These are phyloP conservation scores for Silene conica DNA, from an alignment of 148 eudicot species.

Conservation along the genomic window DNA sequence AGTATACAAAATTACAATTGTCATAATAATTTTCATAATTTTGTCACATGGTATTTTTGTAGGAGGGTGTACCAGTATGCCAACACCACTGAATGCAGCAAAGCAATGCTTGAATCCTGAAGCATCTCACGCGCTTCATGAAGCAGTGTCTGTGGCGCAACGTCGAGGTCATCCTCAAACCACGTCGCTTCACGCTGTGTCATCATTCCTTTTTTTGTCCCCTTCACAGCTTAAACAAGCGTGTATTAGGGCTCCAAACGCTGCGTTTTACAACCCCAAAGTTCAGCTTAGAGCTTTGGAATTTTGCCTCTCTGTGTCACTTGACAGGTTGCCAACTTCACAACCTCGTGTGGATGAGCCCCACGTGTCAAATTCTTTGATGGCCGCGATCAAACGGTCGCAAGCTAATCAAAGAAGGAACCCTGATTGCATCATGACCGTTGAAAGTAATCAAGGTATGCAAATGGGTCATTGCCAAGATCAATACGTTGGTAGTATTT, in stretches of 20 bases:
- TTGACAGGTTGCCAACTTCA: conserved; percentile 55
- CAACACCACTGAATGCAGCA: conserved; percentile 79
- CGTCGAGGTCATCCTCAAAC: conserved; percentile 74
- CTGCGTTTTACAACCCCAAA: conserved; percentile 44
- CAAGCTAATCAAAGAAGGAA: conserved; percentile 81
- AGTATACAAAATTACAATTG: too few species aligned
- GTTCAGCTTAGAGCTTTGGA: conserved; percentile 69
- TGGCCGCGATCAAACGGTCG: conserved; percentile 87
- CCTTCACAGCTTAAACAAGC: conserved; percentile 68
- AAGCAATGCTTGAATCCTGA: conserved; percentile 69
- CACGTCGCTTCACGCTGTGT: conserved; percentile 72
- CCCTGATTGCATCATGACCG: conserved; percentile 47
- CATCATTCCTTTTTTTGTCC: conserved; percentile 53
- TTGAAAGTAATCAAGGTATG: conserved; percentile 33
- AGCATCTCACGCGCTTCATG: conserved; percentile 60
- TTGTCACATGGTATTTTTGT: conserved; percentile 13
- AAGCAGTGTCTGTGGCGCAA: conserved; percentile 63
- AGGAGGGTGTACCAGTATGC: conserved; percentile 43
- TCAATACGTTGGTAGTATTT: not conserved
- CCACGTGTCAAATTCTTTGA: conserved; percentile 76
- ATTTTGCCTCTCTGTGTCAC: conserved; percentile 52
- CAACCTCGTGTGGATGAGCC: conserved; percentile 44
- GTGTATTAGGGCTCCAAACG: conserved; percentile 49
- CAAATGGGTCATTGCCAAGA: conserved; percentile 21
- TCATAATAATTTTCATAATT: too few species aligned